Conservation (phyloP, 768 basidiomycete species). For the Leucosporidium creatinivorum region DNA sequence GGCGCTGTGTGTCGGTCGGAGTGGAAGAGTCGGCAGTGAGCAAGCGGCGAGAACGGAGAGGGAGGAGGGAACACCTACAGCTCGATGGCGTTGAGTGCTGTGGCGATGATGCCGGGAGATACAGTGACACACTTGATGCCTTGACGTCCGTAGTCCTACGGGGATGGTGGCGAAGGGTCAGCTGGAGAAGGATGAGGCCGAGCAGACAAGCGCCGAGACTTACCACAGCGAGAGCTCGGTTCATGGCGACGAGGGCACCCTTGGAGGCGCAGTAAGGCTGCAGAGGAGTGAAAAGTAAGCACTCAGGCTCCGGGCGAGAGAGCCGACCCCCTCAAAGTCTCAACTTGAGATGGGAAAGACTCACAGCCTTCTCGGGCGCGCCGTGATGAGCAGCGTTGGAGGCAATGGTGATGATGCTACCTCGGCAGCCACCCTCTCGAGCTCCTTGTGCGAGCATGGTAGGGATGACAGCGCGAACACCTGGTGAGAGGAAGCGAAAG, state of each 20-base stretch:
- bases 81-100: slow-evolving; percentile 7
- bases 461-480: slow-evolving; percentile 9
- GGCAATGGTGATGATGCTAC: slow-evolving; percentile 6
- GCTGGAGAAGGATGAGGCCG: too few species aligned
- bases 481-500: background rate
- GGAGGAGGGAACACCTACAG: background rate
- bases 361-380: slow-evolving; percentile 9
- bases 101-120: slow-evolving; percentile 7
- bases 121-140: slow-evolving; percentile 14
- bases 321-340: background rate
- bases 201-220: background rate
- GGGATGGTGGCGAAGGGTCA: background rate
- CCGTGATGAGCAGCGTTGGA: slow-evolving; percentile 13
- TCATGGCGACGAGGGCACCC: slow-evolving; percentile 2
- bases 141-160: slow-evolving; percentile 7
- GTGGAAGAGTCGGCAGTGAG: background rate
- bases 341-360: background rate
- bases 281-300: background rate
- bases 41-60: background rate
- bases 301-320: background rate
- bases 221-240: slow-evolving; percentile 6
- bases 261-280: slow-evolving; percentile 15
- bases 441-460: slow-evolving; percentile 7
- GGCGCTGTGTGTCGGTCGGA: background rate
- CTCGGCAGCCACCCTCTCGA: background rate